Conservation (phyloP, 179 eudicot genomes). For the Amaranthus tricolor region DNA sequence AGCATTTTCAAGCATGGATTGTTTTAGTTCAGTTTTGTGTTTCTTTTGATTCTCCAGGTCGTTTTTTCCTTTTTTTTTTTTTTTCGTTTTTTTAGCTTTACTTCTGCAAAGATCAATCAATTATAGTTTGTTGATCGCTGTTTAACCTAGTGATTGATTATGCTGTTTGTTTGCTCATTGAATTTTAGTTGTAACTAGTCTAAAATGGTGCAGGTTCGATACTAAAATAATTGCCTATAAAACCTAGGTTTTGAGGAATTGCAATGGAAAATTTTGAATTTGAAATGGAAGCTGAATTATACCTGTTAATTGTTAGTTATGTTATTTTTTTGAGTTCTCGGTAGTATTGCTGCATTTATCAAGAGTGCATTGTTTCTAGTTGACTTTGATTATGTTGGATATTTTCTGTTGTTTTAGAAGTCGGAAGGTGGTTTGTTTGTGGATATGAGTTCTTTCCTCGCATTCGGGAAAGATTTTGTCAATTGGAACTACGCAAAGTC, state of each 20-base stretch:
- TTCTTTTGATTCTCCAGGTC: not conserved
- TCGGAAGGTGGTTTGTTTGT: slow-evolving; percentile 89
- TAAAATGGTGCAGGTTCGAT: not conserved
- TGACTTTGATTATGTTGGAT: not conserved
- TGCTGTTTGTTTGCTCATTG: not conserved
- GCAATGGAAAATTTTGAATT: slow-evolving; percentile 5
- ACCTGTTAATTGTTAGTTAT: not conserved
- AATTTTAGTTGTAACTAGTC: not conserved
- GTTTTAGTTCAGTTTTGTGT: not conserved
- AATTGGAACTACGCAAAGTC: slow-evolving; percentile 89
- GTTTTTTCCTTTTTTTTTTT: too few relatives aligned
- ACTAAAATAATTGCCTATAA: not conserved
- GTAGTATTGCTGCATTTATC: not conserved
- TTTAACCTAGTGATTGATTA: not conserved
- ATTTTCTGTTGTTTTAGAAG: slow-evolving; percentile 46
- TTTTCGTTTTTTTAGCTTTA: too few relatives aligned
- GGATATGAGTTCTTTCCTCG: slow-evolving; percentile 89
- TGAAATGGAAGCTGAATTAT: not conserved
- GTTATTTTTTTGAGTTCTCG: not conserved
- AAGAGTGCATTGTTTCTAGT: not conserved
- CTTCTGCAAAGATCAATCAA: not conserved
- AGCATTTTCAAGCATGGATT: not conserved
- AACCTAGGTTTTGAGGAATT: not conserved
- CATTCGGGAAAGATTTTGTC: slow-evolving; percentile 84
- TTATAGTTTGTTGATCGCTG: not conserved